Evolutionary conservation across 2,329 filamentous ascomycete species (phyloP).

Genomic region (Colletotrichum sp.): DNA sequence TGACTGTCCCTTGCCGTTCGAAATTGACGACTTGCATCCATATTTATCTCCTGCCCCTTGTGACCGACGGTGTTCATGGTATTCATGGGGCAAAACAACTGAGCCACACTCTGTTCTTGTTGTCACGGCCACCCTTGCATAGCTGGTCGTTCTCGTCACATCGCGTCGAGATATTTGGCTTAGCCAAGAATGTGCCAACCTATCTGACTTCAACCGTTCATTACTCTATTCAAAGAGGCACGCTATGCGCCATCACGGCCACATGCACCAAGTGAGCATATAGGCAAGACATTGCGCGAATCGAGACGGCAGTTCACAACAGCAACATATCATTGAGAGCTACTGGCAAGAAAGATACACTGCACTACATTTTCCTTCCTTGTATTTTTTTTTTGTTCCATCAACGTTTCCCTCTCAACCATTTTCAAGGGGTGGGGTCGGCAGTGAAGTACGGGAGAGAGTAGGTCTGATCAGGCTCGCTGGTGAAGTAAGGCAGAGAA

Average conservation of each 20-base stretch:
- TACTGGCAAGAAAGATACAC: neutral
- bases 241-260: neutral
- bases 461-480: neutral
- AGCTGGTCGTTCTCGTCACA: neutral
- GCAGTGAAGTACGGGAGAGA: neutral
- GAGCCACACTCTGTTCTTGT: neutral
- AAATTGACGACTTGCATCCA: neutral
- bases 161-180: neutral
- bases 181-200: neutral
- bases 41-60: neutral
- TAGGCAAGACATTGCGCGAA: neutral
- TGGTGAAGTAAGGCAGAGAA: neutral
- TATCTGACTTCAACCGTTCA: neutral
- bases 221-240: neutral
- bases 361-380: neutral
- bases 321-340: neutral
- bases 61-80: neutral
- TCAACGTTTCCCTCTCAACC: neutral
- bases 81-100: neutral
- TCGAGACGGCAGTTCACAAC: neutral
- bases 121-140: neutral
- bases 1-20: neutral
- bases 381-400: neutral
- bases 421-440: neutral
- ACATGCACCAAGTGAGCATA: neutral